These are phyloP conservation scores for Schoenoplectus triqueter DNA, from an alignment of 202 grass and related monocot genomes.

Conservation along the genomic window DNA sequence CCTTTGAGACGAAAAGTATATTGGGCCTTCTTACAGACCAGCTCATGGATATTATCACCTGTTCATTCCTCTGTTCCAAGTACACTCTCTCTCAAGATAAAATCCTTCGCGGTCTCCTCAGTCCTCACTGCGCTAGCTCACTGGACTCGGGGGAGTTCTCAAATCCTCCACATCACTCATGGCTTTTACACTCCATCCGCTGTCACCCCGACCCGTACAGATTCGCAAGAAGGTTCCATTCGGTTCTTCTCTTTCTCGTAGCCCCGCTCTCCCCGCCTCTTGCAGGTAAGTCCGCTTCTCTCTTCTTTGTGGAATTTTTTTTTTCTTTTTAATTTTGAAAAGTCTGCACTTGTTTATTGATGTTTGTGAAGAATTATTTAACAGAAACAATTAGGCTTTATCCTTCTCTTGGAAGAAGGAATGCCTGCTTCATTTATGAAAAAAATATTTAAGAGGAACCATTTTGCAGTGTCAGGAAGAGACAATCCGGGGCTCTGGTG, in stretches of 20 bases:
- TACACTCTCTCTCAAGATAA: background rate
- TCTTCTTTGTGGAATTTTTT: background rate
- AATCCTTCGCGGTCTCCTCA: background rate
- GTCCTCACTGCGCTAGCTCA: no score
- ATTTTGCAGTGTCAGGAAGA: conserved; percentile 31
- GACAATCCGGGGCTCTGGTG: conserved; percentile 7
- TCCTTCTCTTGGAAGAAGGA: background rate
- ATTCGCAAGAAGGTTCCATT: conserved; percentile 10
- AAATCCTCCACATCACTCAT: background rate
- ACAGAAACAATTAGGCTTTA: background rate
- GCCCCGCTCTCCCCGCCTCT: background rate
- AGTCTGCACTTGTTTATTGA: background rate
- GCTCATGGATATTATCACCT: no score
- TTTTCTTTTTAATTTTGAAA: background rate
- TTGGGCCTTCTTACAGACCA: no score
- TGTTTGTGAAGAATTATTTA: background rate
- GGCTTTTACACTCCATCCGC: conserved; percentile 13
- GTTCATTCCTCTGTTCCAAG: no score
- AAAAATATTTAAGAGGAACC: conserved; percentile 6
- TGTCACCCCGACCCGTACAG: conserved; percentile 9
- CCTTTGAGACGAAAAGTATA: no score
- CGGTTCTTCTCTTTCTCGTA: background rate
- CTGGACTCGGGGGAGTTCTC: background rate
- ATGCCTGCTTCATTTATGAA: background rate
- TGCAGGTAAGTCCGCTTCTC: conserved; percentile 31